Base-by-base conservation (phyloP, 139 green algal species). In the Chlorella sorokiniana region DNA sequence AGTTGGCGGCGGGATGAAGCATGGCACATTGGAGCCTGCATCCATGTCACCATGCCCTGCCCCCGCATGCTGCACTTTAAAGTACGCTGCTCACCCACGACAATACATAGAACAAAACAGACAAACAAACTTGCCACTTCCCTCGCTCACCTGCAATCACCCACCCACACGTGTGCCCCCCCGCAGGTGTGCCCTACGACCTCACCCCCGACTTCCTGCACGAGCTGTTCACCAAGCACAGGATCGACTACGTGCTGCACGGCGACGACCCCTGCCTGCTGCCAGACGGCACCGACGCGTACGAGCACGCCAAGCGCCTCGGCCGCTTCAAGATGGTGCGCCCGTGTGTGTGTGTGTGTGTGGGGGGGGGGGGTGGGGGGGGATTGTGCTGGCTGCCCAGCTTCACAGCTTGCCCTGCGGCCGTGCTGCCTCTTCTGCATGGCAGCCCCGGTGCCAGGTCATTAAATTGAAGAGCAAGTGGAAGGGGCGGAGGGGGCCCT, bases 161-260 rank as follows among this genome's bases (percentile, higher is more conserved):
- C 16, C n/a, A 56, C 8, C 20, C 41, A 37, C 41, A 1, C 41
- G 37, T 31, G 22, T 65, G n/a, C 35, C 29, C 69, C 27, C 1
- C 10, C 83, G 72, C 85, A 90, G 95, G 89, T 41, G 97, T 98
- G 59, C 97, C 97, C 7, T 99, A 99, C 81, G 95, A 98, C 84
- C 86, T 99, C 62, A 95, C 84, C 25, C 91, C 94, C 16, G 92
- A 96, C 75, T 99, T 99, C 82, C 90, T 98, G 44, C 68, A 95
- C 20, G 88, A 96, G 83, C 90, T 99, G 31, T 98, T 99, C 85
- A 92, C 83, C 29, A 96, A 98, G 88, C 91, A 97, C 84, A 45
- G 52, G n/a, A 98, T 99, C 63, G 97, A 99, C 88, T 98, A 98
- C 88, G 95, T 99, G 81, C 91, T 99, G 29, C 97, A 99, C 84